These are phyloP conservation scores for Fomitopsis schrenkii DNA, from an alignment of 1,284 basidiomycete genomes.

Conservation along the genomic window DNA sequence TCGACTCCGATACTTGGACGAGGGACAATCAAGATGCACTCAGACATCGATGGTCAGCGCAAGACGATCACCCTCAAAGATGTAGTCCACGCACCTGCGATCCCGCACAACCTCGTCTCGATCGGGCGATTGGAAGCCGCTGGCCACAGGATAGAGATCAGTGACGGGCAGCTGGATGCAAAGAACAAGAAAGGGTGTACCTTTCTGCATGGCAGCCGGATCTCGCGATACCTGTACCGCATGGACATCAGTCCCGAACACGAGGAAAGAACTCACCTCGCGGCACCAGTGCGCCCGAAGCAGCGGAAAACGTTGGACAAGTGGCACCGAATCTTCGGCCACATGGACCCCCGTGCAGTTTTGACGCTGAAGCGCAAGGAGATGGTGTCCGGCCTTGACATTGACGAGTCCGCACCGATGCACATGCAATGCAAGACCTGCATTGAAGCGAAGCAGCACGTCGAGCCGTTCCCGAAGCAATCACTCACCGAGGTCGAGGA, in stretches of 20 bases:
- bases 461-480: conserved; percentile 18
- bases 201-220: conserved; percentile 1
- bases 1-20: conserved; percentile 12
- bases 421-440: conserved; percentile 25
- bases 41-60: conserved; percentile 4
- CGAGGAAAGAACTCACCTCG: not conserved
- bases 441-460: conserved; percentile 28
- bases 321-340: conserved; percentile 32
- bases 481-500: conserved; percentile 16
- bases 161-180: conserved; percentile 1
- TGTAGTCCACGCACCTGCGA: conserved; percentile 27
- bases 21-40: conserved; percentile 14
- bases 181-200: conserved; percentile 2
- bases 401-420: conserved; percentile 11
- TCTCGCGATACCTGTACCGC: conserved; percentile 11
- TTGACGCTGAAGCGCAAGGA: conserved; percentile 15
- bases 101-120: conserved; percentile 32
- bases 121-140: conserved; percentile 19
- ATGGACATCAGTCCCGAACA: not conserved
- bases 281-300: not conserved
- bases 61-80: conserved; percentile 20
- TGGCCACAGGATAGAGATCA: conserved; percentile 12
- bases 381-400: conserved; percentile 27
- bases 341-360: conserved; percentile 22
- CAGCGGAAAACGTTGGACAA: conserved; percentile 22